Evolutionary conservation across 2,329 filamentous ascomycete species (phyloP).

Genomic region (Trichoderma simmonsii): DNA sequence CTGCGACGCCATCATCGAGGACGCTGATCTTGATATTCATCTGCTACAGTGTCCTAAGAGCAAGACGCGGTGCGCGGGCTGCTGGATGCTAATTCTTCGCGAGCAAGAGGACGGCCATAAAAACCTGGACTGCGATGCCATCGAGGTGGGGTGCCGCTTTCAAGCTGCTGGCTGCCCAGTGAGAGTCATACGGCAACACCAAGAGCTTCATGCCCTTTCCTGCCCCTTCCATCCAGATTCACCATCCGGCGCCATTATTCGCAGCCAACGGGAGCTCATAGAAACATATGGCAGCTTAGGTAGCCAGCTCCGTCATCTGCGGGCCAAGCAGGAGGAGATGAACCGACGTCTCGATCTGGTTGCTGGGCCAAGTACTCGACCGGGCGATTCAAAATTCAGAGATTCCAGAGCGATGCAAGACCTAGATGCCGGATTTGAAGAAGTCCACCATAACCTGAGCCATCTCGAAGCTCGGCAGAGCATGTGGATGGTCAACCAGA

Average conservation of each 20-base stretch:
- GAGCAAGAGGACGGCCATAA: slow-evolving; percentile 47
- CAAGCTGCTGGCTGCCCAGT: slow-evolving; percentile 37
- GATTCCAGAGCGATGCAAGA: slow-evolving; percentile 47
- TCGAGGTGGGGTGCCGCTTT: slow-evolving; percentile 48
- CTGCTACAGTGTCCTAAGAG: slow-evolving; percentile 44
- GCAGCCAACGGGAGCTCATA: slow-evolving; percentile 48
- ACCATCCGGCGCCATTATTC: slow-evolving; percentile 50
- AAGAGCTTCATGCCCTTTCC: slow-evolving; percentile 44
- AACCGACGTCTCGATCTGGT: slow-evolving; percentile 35
- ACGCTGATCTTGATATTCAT: slow-evolving; percentile 39
- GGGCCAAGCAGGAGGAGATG: slow-evolving; percentile 34
- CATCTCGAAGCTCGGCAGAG: slow-evolving; percentile 57
- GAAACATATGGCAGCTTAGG: slow-evolving; percentile 37
- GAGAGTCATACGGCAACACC: slow-evolving; percentile 33
- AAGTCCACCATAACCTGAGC: slow-evolving; percentile 54
- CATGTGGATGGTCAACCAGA: slow-evolving; percentile 60
- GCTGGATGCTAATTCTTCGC: slow-evolving; percentile 43
- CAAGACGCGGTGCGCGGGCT: slow-evolving; percentile 49
- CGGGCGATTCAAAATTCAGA: slow-evolving; percentile 34
- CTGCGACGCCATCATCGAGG: slow-evolving; percentile 50
- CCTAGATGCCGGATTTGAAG: slow-evolving; percentile 47
- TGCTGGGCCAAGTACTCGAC: slow-evolving; percentile 40
- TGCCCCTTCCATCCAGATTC: slow-evolving; percentile 52
- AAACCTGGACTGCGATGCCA: slow-evolving; percentile 48
- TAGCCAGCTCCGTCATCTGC: slow-evolving; percentile 35